phyloP scores from a whole-genome alignment of 768 basidiomycete genomes.

The Mycena rosella region DNA sequence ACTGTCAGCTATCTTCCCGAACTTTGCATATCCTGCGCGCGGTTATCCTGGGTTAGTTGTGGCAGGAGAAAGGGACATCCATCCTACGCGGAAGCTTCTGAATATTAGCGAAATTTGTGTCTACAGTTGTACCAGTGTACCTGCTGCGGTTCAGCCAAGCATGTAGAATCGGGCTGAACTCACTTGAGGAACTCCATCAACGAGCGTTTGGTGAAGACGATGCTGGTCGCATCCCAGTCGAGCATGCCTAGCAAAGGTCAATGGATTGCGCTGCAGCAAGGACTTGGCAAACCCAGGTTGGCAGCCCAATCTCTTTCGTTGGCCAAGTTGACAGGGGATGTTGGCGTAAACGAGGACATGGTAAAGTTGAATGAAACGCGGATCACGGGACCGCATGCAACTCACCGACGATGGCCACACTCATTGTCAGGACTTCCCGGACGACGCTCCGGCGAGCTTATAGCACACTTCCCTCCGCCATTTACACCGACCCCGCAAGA shows the following conservation, averaged over 20 bases:
- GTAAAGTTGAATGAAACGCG: not conserved
- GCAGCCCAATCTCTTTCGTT: conserved; percentile 83
- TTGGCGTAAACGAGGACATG: conserved; percentile 49
- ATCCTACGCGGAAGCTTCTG: conserved; percentile 78
- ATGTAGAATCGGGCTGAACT: conserved; percentile 35
- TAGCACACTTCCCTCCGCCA: conserved; percentile 49
- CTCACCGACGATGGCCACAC: not conserved
- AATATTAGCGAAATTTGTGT: conserved; percentile 81
- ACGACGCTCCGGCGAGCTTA: conserved; percentile 19
- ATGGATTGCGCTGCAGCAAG: conserved; percentile 8
- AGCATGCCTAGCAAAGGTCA: conserved; percentile 67
- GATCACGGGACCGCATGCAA: conserved; percentile 24
- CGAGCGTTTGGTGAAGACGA: conserved; percentile 84
- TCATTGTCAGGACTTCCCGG: not conserved
- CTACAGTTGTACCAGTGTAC: conserved; percentile 75
- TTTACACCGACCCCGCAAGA: conserved; percentile 59
- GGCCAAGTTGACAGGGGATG: conserved; percentile 71
- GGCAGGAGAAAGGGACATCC: conserved; percentile 3
- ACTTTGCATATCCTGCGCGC: conserved; percentile 74
- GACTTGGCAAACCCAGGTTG: conserved; percentile 66
- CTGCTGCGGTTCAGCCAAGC: conserved; percentile 2
- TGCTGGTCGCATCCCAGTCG: conserved; percentile 83
- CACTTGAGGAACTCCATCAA: conserved; percentile 85
- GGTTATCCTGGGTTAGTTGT: not conserved
- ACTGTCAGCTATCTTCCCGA: conserved; percentile 65